phyloP scores from a whole-genome alignment of 2,329 filamentous ascomycete genomes.

The Stemphylium beticola region DNA sequence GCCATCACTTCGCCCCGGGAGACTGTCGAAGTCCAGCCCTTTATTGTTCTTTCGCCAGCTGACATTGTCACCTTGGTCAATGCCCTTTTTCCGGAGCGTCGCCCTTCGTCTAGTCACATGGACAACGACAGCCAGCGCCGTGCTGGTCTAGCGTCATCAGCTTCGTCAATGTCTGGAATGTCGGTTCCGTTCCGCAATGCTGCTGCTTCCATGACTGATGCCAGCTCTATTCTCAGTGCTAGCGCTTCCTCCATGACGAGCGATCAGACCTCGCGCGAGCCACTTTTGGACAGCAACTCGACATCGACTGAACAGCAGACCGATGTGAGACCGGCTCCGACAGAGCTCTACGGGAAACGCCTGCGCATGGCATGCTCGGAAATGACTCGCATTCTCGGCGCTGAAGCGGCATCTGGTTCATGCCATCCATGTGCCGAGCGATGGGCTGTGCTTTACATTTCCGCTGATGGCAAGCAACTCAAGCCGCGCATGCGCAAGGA shows the following conservation, averaged over 20 bases:
- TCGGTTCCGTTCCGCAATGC: slow-evolving; percentile 59
- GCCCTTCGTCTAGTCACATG: slow-evolving; percentile 64
- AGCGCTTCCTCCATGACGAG: slow-evolving; percentile 76
- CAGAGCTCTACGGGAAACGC: slow-evolving; percentile 54
- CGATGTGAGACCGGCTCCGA: slow-evolving; percentile 58
- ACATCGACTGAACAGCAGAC: slow-evolving; percentile 32
- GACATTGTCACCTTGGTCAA: slow-evolving; percentile 83
- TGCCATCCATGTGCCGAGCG: slow-evolving; percentile 82
- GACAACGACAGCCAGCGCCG: slow-evolving; percentile 54
- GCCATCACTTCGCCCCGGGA: slow-evolving; percentile 75
- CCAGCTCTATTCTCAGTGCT: slow-evolving; percentile 73
- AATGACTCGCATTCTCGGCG: slow-evolving; percentile 70
- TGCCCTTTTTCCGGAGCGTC: slow-evolving; percentile 78
- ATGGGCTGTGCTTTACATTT: slow-evolving; percentile 83
- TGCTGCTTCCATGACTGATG: slow-evolving; percentile 63
- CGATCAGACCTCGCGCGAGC: slow-evolving; percentile 72
- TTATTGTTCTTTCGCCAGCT: slow-evolving; percentile 77
- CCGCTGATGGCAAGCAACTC: slow-evolving; percentile 72
- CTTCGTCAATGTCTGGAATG: slow-evolving; percentile 57
- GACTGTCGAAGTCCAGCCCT: slow-evolving; percentile 79
- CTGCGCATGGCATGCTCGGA: slow-evolving; percentile 73
- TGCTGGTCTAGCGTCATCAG: slow-evolving; percentile 54
- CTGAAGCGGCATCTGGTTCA: slow-evolving; percentile 68
- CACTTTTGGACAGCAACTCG: slow-evolving; percentile 58
- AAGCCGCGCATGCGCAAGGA: slow-evolving; percentile 77